Evolutionary conservation across 805 yeast genomes (phyloP).

Genomic region (Hanseniaspora guilliermondii): DNA sequence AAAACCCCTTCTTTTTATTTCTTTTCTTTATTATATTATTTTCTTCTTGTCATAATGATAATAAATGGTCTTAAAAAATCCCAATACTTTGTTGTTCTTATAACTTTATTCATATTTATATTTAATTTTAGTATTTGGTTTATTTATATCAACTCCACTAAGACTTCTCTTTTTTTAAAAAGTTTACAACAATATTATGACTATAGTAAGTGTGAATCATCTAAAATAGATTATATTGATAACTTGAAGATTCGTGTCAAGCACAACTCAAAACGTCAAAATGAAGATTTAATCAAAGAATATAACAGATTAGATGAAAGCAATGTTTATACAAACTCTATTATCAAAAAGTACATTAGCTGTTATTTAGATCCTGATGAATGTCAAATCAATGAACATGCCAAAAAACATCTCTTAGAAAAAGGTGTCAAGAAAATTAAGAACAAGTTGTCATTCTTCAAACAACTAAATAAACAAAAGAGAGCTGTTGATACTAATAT

Average conservation of each 20-base stretch:
- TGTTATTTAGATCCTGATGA: conserved; percentile 2
- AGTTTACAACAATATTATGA: conserved; percentile 7
- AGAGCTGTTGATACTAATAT: background rate
- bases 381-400: background rate
- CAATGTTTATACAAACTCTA: conserved; percentile 11
- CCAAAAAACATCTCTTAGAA: background rate
- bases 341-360: conserved; percentile 5
- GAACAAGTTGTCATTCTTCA: background rate
- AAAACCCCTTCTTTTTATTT: too few relatives aligned
- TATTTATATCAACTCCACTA: background rate
- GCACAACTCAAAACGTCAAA: background rate
- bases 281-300: conserved; percentile 3
- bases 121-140: background rate
- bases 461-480: background rate
- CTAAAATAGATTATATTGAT: background rate
- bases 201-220: conserved; percentile 1
- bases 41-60: background rate
- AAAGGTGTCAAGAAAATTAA: background rate
- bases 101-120: background rate
- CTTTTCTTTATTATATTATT: too few relatives aligned
- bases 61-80: background rate
- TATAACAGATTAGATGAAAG: conserved; percentile 9
- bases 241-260: background rate
- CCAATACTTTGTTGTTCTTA: background rate
- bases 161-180: background rate